Evolutionary conservation across 2,329 filamentous ascomycete genomes (phyloP), one percentile per base, ranked within the genome.

Genomic region (Arthrobotrys iridis): DNA sequence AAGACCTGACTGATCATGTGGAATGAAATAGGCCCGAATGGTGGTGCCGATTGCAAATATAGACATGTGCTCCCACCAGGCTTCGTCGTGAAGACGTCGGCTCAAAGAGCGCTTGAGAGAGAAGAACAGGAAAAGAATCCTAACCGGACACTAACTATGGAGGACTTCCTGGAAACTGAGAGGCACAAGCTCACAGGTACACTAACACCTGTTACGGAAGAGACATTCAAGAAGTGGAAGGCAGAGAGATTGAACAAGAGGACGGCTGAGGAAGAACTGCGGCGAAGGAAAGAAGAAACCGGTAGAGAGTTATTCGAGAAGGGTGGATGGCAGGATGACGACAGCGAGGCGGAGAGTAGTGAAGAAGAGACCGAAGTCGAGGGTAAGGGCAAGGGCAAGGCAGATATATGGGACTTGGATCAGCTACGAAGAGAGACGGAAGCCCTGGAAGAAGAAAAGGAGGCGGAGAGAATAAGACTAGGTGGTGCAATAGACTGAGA

Each of bases 41-140:
- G 93, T 78, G 94, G 92, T 77, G 91, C 99, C 82, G 92, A 97
- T 83, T 99, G 95, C 91, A 98, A 95, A 90, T 99, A 99, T 82
- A 93, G 91, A 84, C 95, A 99, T 83, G 93, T 91, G 80, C 86
- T 99, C 80, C 95, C 96, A 79, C 91, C 93, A 81, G 95, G 95
- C 92, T 99, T 98, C 85, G 86, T 99, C 45, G 87, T 99, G 77
- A 99, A 99, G 86, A 99, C 95, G 15, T 97, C 96, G 83, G 96
- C 98, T 82, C 95, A 99, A 82, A 88, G 93, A 79, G 93, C 93
- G 1, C 93, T 93, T 20, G 96, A 99, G 83, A 99, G 97, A 84
- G 95, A 95, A 2, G 84, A 97, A 66, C 86, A 97, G 86, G 95
- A 98, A 83, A 99, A 99, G 84, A 96, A 92, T 5, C 94, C 96